Conservation (phyloP, 2,329 filamentous ascomycete genomes). For the Dothistroma septosporum region DNA sequence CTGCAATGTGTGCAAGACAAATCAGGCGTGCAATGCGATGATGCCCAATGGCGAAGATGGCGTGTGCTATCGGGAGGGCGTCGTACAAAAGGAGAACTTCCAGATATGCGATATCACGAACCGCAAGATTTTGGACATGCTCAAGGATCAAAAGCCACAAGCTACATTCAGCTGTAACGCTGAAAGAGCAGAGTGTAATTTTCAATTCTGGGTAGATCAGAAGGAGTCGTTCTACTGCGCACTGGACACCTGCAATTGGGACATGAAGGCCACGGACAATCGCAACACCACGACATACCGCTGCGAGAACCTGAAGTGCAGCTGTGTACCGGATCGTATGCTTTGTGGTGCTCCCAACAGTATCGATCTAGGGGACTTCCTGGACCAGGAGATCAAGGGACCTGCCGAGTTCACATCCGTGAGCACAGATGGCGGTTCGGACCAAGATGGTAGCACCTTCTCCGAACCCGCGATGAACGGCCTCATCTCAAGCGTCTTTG, state of each 20-base stretch:
- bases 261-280: slow-evolving; percentile 61
- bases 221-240: slow-evolving; percentile 95
- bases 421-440: slow-evolving; percentile 52
- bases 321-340: slow-evolving; percentile 86
- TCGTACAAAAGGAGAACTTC: slow-evolving; percentile 89
- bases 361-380: slow-evolving; percentile 86
- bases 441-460: slow-evolving; percentile 73
- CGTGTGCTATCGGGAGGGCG: slow-evolving; percentile 85
- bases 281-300: slow-evolving; percentile 80
- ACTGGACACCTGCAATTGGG: slow-evolving; percentile 73
- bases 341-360: slow-evolving; percentile 89
- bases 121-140: slow-evolving; percentile 80
- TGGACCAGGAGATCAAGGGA: slow-evolving; percentile 76
- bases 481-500: slow-evolving; percentile 82
- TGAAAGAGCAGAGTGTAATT: slow-evolving; percentile 74
- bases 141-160: slow-evolving; percentile 81
- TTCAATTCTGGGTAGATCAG: slow-evolving; percentile 97
- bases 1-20: slow-evolving; percentile 83
- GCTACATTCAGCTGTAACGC: slow-evolving; percentile 90
- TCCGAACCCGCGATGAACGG: slow-evolving; percentile 90
- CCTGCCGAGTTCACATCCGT: slow-evolving; percentile 78
- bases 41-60: slow-evolving; percentile 72
- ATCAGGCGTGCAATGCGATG: slow-evolving; percentile 80
- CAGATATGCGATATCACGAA: slow-evolving; percentile 99
- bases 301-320: slow-evolving; percentile 80